Base-by-base conservation (phyloP, 2,329 filamentous ascomycete species). In the Emmonsiellopsis sp. region DNA sequence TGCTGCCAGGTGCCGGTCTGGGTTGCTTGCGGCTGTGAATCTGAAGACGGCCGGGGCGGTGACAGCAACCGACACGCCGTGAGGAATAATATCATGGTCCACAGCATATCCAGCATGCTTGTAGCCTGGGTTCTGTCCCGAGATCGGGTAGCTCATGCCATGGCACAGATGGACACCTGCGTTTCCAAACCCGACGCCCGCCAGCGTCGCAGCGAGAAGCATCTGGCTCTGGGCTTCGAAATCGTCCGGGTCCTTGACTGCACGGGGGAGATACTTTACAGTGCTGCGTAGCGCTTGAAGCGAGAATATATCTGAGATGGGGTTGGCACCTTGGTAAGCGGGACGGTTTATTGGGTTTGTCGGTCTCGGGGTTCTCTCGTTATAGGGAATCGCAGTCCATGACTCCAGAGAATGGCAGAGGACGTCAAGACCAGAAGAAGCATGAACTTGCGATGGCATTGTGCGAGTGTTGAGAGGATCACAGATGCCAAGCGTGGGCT, bases 121-220 rank as follows among this genome's bases (percentile, higher is more conserved):
- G 73, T 97, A 97, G 5, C 86, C 85, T 0, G 88, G 89, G 68
- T 98, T 98, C 68, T 96, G 91, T 32, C 90, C 89, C 0, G 89
- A 95, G 65, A 98, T 95, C 15, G 93, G 93, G 66, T 98, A 98
- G 26, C 88, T 94, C 92, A 98, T 97, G 67, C 92, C 85, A 67
- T 89, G 85, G 68, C 85, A 89, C 8, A 89, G 77, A 73, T 98
- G 93, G 2, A 98, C 93, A 49, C 94, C 93, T 1, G 94, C 94
- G 64, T 98, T 98, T 16, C 94, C 93, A 68, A 98, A 98, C 0
- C 93, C 93, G 2, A 98, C 90, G 45, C 93, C 93, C 0, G 94
- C 93, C 2, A 98, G 76, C 0, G 93, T 98, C 0, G 93, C 87
- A 2, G 93, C 93, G 16, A 98, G 81, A 32, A 98, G 79, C 94